A percentile compares a stretch with the other conserved stretches of the same genome.
phyloP scores from a whole-genome alignment of 106 monocot species.

The Dioscorea dumetorum region DNA sequence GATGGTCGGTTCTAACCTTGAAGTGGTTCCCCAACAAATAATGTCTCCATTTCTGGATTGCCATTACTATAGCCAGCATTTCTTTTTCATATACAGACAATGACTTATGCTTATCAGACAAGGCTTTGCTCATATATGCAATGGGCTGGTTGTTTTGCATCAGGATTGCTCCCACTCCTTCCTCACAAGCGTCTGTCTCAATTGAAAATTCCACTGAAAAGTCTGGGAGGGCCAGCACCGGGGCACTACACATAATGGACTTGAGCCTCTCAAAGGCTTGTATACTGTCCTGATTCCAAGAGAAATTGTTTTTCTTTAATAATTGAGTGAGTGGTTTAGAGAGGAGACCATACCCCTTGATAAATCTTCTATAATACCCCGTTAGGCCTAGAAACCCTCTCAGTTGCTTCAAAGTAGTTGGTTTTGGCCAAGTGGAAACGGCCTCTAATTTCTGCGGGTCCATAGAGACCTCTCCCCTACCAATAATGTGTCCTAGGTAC shows the following conservation, averaged over 20 bases:
- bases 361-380: neutral
- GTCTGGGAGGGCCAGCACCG: neutral
- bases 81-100: slow-evolving; percentile 10
- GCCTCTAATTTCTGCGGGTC: neutral
- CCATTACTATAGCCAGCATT: slow-evolving; percentile 7
- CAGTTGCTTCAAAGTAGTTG: too few species aligned
- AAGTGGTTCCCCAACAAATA: slow-evolving; percentile 6
- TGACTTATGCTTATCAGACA: neutral
- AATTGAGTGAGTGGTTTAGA: too few species aligned
- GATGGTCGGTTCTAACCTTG: neutral
- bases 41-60: slow-evolving; percentile 5
- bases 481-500: too few species aligned
- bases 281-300: too few species aligned
- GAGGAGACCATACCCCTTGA: too few species aligned
- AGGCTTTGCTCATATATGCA: neutral
- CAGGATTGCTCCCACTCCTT: neutral
- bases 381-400: neutral
- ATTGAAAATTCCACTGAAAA: neutral
- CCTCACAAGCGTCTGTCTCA: neutral
- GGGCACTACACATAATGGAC: too few species aligned
- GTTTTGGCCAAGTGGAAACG: too few species aligned
- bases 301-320: too few species aligned
- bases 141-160: neutral
- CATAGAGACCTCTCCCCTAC: too few species aligned
- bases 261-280: too few species aligned